phyloP scores from a whole-genome alignment of 768 basidiomycete species.

The Terana coerulea region DNA sequence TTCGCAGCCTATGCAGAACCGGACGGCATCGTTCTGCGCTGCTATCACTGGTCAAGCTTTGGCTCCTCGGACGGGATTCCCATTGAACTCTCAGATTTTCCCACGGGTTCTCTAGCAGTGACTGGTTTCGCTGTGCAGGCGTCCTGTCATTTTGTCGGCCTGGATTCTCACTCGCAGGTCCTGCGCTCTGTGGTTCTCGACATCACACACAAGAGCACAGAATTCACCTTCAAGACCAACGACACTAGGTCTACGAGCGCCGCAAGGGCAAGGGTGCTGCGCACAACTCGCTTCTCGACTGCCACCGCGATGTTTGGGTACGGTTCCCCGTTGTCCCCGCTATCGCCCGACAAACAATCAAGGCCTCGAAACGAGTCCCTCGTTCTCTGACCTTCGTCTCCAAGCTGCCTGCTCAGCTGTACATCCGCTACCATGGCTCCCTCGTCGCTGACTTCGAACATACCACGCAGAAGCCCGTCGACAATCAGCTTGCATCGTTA shows the following conservation, averaged over 20 bases:
- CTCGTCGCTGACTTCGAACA: conserved; percentile 45
- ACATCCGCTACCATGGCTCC: conserved; percentile 39
- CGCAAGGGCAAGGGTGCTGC: conserved; percentile 21
- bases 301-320: conserved; percentile 54
- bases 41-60: conserved; percentile 56
- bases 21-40: conserved; percentile 24
- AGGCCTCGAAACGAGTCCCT: conserved; percentile 29
- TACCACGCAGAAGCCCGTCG: conserved; percentile 49
- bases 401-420: conserved; percentile 31
- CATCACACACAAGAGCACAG: conserved; percentile 52
- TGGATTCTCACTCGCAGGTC: conserved; percentile 30
- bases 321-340: conserved; percentile 57
- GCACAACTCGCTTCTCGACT: conserved; percentile 53
- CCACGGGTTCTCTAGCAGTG: conserved; percentile 24
- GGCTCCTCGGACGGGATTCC: conserved; percentile 47
- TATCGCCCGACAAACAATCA: conserved; percentile 42
- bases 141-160: conserved; percentile 38
- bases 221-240: conserved; percentile 44
- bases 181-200: conserved; percentile 44
- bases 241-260: conserved; percentile 25
- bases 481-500: conserved; percentile 38
- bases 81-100: conserved; percentile 29
- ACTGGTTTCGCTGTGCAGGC: conserved; percentile 44
- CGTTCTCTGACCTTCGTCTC: conserved; percentile 43
- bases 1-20: conserved; percentile 29